Percentiles rank a stretch among this genome's conserved stretches.
These are phyloP conservation scores for Clonostachys rosea DNA, from an alignment of 2,329 filamentous ascomycete species.

Conservation along the genomic window DNA sequence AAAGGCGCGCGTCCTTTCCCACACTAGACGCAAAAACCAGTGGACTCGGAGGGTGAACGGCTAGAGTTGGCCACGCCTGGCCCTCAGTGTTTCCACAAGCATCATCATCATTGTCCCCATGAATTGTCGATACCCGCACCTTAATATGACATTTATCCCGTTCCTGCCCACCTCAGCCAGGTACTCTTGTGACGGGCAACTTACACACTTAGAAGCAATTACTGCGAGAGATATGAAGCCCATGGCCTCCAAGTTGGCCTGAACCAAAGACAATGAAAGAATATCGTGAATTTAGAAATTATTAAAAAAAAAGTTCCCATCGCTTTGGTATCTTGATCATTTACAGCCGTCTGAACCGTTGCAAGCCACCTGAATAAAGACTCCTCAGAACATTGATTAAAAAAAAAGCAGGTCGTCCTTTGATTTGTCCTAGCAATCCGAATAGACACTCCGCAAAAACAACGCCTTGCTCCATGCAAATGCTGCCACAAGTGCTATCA, in stretches of 20 bases:
- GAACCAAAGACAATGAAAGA: too few species aligned
- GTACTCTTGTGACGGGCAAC: conserved; percentile 28
- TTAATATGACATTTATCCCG: too few species aligned
- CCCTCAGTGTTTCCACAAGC: conserved; percentile 3
- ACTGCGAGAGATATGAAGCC: too few species aligned
- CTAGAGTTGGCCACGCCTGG: too few species aligned
- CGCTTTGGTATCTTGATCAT: conserved; percentile 6
- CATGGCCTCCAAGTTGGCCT: too few species aligned
- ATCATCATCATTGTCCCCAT: conserved; percentile 6
- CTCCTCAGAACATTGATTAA: conserved; percentile 1
- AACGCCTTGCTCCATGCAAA: neutral
- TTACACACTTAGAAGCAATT: conserved; percentile 2
- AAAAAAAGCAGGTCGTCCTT: conserved; percentile 2
- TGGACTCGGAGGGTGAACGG: too few species aligned
- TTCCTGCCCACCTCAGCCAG: neutral
- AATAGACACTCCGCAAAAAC: neutral
- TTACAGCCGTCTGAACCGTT: conserved; percentile 1
- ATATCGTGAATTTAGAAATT: conserved; percentile 3
- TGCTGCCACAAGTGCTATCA: neutral
- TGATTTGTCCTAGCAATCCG: conserved; percentile 4
- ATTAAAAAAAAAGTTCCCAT: conserved; percentile 9
- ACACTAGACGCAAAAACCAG: too few species aligned
- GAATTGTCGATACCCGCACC: too few species aligned
- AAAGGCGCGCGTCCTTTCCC: too few species aligned
- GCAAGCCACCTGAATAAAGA: neutral